Evolutionary conservation across 768 basidiomycete species (phyloP).

Genomic region (Myochromella boudieri): DNA sequence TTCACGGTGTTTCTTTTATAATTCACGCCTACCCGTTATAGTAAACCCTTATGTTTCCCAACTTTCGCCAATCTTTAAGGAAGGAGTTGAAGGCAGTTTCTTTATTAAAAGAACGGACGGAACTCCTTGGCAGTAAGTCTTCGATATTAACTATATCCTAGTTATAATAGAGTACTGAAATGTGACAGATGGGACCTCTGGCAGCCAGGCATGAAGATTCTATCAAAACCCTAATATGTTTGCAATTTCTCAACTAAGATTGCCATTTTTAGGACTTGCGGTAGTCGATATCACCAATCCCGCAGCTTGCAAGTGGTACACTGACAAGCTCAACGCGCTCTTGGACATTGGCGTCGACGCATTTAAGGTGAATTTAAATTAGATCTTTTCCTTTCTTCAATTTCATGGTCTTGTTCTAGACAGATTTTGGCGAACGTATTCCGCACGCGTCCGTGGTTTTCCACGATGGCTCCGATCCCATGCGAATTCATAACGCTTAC

Average conservation of each 20-base stretch:
- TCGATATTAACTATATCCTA: constrained; percentile 12
- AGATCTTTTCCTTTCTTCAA: not conserved
- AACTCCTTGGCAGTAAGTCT: constrained; percentile 62
- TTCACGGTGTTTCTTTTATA: not conserved
- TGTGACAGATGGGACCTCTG: constrained; percentile 54
- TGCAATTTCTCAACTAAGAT: not conserved
- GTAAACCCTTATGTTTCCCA: constrained; percentile 79
- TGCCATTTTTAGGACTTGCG: constrained; percentile 37
- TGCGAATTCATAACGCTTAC: constrained; percentile 73
- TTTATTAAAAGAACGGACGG: constrained; percentile 71
- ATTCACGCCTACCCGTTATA: constrained; percentile 19
- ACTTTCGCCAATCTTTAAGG: constrained; percentile 65
- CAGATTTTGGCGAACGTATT: constrained; percentile 78
- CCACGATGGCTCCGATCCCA: constrained; percentile 68
- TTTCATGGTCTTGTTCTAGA: constrained; percentile 34
- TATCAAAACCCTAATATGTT: not conserved
- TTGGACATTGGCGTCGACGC: constrained; percentile 56
- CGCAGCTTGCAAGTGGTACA: constrained; percentile 56
- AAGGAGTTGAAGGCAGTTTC: constrained; percentile 65
- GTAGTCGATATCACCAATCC: constrained; percentile 64
- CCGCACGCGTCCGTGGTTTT: constrained; percentile 63
- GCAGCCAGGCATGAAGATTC: constrained; percentile 45
- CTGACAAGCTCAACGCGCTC: constrained; percentile 44
- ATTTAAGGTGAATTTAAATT: constrained; percentile 48
- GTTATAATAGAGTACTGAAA: constrained; percentile 2